phyloP scores from a whole-genome alignment of 176 grass and related monocot genomes.

The Thinopyrum elongatum region DNA sequence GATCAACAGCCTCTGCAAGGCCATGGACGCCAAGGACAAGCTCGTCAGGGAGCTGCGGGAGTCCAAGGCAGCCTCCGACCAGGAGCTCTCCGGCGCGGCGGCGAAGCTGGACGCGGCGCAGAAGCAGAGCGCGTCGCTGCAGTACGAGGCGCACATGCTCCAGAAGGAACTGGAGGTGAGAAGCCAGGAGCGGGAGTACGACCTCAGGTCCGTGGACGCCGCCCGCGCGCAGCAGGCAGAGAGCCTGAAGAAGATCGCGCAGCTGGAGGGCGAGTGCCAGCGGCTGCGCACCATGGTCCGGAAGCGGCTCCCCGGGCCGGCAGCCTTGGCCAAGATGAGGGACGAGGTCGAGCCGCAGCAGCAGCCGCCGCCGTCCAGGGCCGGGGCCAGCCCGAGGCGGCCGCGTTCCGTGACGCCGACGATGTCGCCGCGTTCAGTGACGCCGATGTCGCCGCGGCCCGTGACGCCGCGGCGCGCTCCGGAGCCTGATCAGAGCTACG shows the following conservation, averaged over 20 bases:
- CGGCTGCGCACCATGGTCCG: constrained; percentile 72
- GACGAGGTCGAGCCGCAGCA: constrained; percentile 52
- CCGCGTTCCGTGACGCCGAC: constrained; percentile 24
- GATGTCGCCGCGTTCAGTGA: constrained; percentile 16
- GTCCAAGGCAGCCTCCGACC: constrained; percentile 38
- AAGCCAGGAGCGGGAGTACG: constrained; percentile 63
- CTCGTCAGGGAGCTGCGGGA: constrained; percentile 42
- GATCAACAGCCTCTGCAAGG: constrained; percentile 46
- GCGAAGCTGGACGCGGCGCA: constrained; percentile 53
- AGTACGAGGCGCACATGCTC: constrained; percentile 78
- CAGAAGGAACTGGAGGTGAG: constrained; percentile 86
- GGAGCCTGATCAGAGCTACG: neutral
- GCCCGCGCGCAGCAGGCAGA: constrained; percentile 63
- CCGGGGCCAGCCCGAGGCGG: constrained; percentile 32
- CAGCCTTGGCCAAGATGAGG: constrained; percentile 77
- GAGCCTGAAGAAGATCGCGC: constrained; percentile 48
- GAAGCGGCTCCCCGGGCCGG: constrained; percentile 72
- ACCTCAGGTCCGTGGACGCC: constrained; percentile 63
- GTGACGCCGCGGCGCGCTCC: constrained; percentile 32
- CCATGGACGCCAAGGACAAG: constrained; percentile 53
- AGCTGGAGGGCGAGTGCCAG: constrained; percentile 79
- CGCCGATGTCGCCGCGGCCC: constrained; percentile 29
- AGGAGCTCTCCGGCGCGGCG: constrained; percentile 41
- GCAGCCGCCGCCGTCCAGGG: neutral
- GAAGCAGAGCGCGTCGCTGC: constrained; percentile 59